Evolutionary conservation across 2,329 filamentous ascomycete genomes (phyloP).

Genomic region (Alternaria incomplexa): DNA sequence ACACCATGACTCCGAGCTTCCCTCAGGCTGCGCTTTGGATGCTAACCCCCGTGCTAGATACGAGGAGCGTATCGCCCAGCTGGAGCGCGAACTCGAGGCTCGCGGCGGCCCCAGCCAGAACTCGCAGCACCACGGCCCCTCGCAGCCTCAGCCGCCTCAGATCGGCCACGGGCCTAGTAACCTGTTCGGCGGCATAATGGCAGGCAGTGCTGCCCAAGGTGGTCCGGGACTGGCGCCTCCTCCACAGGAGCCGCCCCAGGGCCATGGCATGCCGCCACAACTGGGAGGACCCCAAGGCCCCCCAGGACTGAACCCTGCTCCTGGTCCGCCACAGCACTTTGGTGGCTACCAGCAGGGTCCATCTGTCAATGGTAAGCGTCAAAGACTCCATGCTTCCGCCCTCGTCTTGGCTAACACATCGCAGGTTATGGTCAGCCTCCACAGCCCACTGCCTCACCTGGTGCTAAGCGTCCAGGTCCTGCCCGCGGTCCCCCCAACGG

Average conservation of each 20-base stretch:
- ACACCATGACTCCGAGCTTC: background rate
- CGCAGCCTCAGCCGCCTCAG: slow-evolving; percentile 81
- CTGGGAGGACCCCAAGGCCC: slow-evolving; percentile 77
- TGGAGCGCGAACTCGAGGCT: slow-evolving; percentile 85
- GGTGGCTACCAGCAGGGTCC: slow-evolving; percentile 70
- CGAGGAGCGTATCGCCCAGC: slow-evolving; percentile 84
- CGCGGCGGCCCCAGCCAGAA: slow-evolving; percentile 71
- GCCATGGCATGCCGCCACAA: slow-evolving; percentile 64
- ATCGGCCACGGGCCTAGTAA: slow-evolving; percentile 89
- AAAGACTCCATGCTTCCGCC: slow-evolving; percentile 11
- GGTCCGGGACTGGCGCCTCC: slow-evolving; percentile 81
- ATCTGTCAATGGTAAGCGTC: slow-evolving; percentile 64
- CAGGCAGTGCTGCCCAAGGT: slow-evolving; percentile 80
- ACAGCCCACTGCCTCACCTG: slow-evolving; percentile 84
- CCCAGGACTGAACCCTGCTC: slow-evolving; percentile 65
- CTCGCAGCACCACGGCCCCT: slow-evolving; percentile 78
- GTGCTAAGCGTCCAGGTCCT: slow-evolving; percentile 71
- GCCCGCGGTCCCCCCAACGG: slow-evolving; percentile 66
- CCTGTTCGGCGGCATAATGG: slow-evolving; percentile 95
- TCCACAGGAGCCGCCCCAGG: slow-evolving; percentile 65
- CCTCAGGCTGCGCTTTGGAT: background rate
- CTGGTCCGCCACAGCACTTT: slow-evolving; percentile 71
- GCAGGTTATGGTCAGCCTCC: slow-evolving; percentile 82
- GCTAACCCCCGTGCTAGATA: slow-evolving; percentile 67
- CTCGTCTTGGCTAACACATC: slow-evolving; percentile 11